phyloP scores from a whole-genome alignment of 75 land plant genomes.

The Picea sitchensis region DNA sequence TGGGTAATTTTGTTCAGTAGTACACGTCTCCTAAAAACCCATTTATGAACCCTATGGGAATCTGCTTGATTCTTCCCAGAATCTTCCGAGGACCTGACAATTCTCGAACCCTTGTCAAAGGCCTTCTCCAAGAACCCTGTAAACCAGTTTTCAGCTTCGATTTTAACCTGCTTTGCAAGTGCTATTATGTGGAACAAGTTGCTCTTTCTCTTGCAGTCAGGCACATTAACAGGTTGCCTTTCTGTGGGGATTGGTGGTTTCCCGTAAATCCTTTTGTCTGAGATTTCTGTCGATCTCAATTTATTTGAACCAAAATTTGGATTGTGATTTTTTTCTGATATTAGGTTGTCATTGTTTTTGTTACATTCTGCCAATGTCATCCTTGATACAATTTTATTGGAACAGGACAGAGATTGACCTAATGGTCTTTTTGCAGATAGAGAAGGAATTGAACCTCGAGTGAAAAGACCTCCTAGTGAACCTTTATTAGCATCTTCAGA shows the following conservation, averaged over 20 bases:
- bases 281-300: background rate
- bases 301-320: background rate
- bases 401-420: constrained; percentile 3
- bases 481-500: background rate
- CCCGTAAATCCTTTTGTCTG: background rate
- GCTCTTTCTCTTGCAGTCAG: background rate
- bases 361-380: constrained; percentile 8
- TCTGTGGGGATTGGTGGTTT: background rate
- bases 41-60: constrained; percentile 14
- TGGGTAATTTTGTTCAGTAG: constrained; percentile 54
- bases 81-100: constrained; percentile 18
- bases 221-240: background rate
- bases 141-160: constrained; percentile 80
- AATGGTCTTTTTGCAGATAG: background rate
- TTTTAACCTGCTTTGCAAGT: constrained; percentile 57
- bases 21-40: constrained; percentile 29
- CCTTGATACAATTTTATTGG: background rate
- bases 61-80: background rate
- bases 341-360: background rate
- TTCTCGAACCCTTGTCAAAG: constrained; percentile 57
- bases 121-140: constrained; percentile 77
- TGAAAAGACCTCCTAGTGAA: background rate
- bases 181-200: constrained; percentile 22
- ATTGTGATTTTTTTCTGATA: background rate
- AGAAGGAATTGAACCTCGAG: background rate